Conservation (phyloP, 2,329 filamentous ascomycete genomes). For the Trichocomaceae sp. region DNA sequence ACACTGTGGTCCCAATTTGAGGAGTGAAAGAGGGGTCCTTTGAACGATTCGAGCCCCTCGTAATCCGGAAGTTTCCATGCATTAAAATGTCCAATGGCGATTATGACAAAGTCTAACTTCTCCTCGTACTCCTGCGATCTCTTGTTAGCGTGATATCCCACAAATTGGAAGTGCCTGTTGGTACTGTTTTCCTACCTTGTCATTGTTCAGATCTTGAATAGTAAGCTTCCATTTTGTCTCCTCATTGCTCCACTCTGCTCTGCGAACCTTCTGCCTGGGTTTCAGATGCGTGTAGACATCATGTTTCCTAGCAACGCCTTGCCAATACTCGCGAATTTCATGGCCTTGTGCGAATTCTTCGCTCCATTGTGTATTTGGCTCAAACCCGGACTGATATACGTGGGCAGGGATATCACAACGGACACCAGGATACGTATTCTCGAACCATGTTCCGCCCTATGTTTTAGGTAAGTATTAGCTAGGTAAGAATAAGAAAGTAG, state of each 20-base stretch:
- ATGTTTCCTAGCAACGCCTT: constrained; percentile 56
- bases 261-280: constrained; percentile 51
- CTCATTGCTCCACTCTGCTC: constrained; percentile 50
- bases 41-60: constrained; percentile 50
- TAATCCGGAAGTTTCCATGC: constrained; percentile 58
- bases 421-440: constrained; percentile 56
- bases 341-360: constrained; percentile 60
- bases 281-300: constrained; percentile 55
- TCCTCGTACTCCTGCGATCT: constrained; percentile 36
- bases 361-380: constrained; percentile 62
- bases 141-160: constrained; percentile 19
- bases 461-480: neutral
- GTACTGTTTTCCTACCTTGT: constrained; percentile 17
- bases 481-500: neutral
- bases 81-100: constrained; percentile 61
- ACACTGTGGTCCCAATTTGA: constrained; percentile 53
- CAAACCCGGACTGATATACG: constrained; percentile 63
- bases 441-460: constrained; percentile 43
- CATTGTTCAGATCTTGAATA: constrained; percentile 29
- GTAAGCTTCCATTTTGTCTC: constrained; percentile 52
- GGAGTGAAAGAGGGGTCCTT: constrained; percentile 53
- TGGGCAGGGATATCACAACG: constrained; percentile 64
- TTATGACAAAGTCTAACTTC: constrained; percentile 55
- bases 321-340: constrained; percentile 64
- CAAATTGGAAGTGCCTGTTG: neutral